These are phyloP conservation scores for Kodamaea kakaduensis DNA, from an alignment of 805 yeast species.

Conservation along the genomic window DNA sequence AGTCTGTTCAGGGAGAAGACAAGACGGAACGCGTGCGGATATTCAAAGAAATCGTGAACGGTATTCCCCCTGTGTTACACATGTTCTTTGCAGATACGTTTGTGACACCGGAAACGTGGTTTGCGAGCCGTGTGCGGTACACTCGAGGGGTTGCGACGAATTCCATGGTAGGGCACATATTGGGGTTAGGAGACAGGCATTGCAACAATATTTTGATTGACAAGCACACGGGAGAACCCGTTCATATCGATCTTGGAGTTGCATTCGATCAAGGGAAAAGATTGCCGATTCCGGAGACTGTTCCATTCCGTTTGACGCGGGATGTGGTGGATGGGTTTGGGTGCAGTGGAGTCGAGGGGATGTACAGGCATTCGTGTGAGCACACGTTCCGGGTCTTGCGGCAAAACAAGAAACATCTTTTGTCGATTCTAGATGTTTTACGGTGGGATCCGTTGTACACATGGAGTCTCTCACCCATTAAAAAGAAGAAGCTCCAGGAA, in stretches of 20 bases:
- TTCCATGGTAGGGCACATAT: constrained; percentile 80
- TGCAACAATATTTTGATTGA: constrained; percentile 88
- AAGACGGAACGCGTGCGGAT: constrained; percentile 40
- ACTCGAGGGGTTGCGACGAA: constrained; percentile 77
- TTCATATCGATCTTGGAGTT: constrained; percentile 94
- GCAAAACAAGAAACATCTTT: constrained; percentile 60
- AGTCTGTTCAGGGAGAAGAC: constrained; percentile 46
- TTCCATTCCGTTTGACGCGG: constrained; percentile 87
- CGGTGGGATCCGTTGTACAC: constrained; percentile 90
- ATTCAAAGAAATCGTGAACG: constrained; percentile 45
- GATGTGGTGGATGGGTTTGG: constrained; percentile 95
- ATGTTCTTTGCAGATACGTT: constrained; percentile 68
- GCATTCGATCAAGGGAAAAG: constrained; percentile 92
- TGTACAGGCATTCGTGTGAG: constrained; percentile 70
- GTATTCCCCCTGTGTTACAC: constrained; percentile 64
- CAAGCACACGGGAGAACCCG: constrained; percentile 77
- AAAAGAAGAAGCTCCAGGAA: constrained; percentile 52
- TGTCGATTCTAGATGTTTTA: constrained; percentile 79
- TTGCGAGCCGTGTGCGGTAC: constrained; percentile 56
- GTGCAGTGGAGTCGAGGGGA: constrained; percentile 74
- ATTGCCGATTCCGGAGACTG: constrained; percentile 84
- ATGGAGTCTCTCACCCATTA: constrained; percentile 82
- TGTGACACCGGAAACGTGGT: constrained; percentile 71
- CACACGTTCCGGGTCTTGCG: constrained; percentile 66
- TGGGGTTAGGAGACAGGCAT: constrained; percentile 95